Evolutionary conservation across 192 early-diverging fungal genomes (phyloP).

Genomic region (Coemansia sp.): DNA sequence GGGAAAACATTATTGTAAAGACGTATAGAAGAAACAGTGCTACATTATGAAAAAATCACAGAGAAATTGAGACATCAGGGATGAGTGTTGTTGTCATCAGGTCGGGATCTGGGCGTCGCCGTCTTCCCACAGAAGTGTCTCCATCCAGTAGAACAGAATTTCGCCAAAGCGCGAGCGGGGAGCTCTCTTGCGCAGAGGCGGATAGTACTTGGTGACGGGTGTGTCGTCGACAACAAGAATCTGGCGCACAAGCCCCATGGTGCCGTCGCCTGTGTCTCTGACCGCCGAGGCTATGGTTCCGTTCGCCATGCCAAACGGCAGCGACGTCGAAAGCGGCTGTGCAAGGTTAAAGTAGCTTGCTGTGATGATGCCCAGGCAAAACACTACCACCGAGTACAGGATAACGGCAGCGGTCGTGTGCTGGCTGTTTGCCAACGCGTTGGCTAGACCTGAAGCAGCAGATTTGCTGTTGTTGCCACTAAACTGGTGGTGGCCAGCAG

Average conservation of each 20-base stretch:
- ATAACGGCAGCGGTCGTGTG: constrained; percentile 45
- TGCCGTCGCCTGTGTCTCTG: constrained; percentile 21
- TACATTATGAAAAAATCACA: neutral
- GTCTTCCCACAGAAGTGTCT: constrained; percentile 58
- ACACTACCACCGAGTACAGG: constrained; percentile 52
- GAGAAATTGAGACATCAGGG: neutral
- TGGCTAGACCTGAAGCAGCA: constrained; percentile 19
- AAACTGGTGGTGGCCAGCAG: constrained; percentile 11
- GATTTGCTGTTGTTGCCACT: constrained; percentile 10
- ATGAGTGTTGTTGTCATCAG: constrained; percentile 6
- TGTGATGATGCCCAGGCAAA: constrained; percentile 53
- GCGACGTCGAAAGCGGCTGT: constrained; percentile 33
- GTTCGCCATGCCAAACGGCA: constrained; percentile 32
- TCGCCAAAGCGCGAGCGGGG: constrained; percentile 53
- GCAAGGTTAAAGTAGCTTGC: constrained; percentile 49
- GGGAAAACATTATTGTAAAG: neutral
- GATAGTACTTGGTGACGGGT: constrained; percentile 40
- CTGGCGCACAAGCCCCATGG: constrained; percentile 43
- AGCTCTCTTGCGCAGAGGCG: constrained; percentile 41
- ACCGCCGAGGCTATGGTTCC: constrained; percentile 22
- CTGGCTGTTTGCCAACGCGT: constrained; percentile 39
- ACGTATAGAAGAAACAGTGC: neutral
- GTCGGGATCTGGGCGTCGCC: constrained; percentile 44
- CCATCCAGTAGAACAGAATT: constrained; percentile 58
- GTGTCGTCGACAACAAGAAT: constrained; percentile 54